phyloP scores from a whole-genome alignment of 257 asterid genomes.

The Nicotiana obtusifolia region DNA sequence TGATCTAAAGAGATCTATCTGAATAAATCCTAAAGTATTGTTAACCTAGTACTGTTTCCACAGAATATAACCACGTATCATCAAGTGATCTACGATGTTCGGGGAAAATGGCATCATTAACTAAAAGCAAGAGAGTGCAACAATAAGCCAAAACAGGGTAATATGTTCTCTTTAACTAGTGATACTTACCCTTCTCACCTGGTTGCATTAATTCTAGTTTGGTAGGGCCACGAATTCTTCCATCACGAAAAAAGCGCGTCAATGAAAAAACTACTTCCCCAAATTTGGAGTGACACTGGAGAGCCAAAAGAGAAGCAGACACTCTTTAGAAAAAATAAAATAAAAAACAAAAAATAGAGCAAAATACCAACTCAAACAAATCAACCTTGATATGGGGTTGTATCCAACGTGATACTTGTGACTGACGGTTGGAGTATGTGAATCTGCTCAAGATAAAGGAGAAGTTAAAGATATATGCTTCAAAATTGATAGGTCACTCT shows the following conservation, averaged over 20 bases:
- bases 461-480: background rate
- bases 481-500: background rate
- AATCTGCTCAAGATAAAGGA: slow-evolving; percentile 45
- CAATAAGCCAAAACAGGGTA: background rate
- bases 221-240: slow-evolving; percentile 40
- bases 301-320: slow-evolving; percentile 11
- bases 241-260: slow-evolving; percentile 86
- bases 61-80: background rate
- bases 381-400: slow-evolving; percentile 81
- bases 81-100: background rate
- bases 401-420: slow-evolving; percentile 89
- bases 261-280: slow-evolving; percentile 85
- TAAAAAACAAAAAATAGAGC: background rate
- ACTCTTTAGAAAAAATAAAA: slow-evolving; percentile 4
- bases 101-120: background rate
- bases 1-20: background rate
- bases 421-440: slow-evolving; percentile 55
- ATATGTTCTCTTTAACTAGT: background rate
- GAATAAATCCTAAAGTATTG: background rate
- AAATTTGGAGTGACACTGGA: slow-evolving; percentile 84
- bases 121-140: background rate
- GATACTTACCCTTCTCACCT: slow-evolving; percentile 41
- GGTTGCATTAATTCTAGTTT: slow-evolving; percentile 43
- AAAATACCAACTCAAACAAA: slow-evolving; percentile 21
- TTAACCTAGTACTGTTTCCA: background rate